Evolutionary conservation across 2,329 filamentous ascomycete genomes (phyloP).

Genomic region (Pseudopithomyces chartarum): DNA sequence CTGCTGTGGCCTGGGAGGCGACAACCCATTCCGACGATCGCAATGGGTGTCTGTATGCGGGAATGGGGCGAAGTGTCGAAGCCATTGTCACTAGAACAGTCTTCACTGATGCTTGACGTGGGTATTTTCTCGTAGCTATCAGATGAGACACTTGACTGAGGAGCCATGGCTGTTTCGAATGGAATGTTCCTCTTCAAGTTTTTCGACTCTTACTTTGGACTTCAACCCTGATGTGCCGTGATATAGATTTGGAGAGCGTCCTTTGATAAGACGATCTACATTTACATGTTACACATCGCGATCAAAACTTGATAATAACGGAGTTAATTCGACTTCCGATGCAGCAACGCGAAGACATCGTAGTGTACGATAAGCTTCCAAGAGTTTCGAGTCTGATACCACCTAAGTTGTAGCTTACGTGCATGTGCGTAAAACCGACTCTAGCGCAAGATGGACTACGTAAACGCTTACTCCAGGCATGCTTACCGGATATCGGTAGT

Average conservation of each 20-base stretch:
- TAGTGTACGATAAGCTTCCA: neutral
- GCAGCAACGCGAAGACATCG: neutral
- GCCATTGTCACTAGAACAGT: neutral
- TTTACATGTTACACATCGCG: too few species aligned
- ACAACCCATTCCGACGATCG: conserved; percentile 17
- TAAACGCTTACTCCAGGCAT: neutral
- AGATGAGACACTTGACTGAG: neutral
- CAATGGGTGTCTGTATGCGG: conserved; percentile 1
- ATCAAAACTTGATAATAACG: too few species aligned
- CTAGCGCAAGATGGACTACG: neutral
- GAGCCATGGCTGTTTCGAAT: neutral
- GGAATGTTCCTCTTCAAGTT: neutral
- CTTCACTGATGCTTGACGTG: neutral
- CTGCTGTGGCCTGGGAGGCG: conserved; percentile 36
- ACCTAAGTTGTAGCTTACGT: neutral
- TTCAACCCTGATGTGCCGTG: neutral
- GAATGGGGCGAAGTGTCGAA: neutral
- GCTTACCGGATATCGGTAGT: neutral
- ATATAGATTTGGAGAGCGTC: too few species aligned
- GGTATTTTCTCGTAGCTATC: neutral
- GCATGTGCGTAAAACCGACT: neutral
- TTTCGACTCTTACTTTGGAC: neutral
- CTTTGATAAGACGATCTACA: too few species aligned
- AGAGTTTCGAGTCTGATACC: neutral
- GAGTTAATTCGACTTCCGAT: neutral